A percentile compares a stretch with the other conserved stretches of the same genome.
These are phyloP conservation scores for Phaffomyces antillensis DNA, from an alignment of 805 yeast genomes.

Conservation along the genomic window DNA sequence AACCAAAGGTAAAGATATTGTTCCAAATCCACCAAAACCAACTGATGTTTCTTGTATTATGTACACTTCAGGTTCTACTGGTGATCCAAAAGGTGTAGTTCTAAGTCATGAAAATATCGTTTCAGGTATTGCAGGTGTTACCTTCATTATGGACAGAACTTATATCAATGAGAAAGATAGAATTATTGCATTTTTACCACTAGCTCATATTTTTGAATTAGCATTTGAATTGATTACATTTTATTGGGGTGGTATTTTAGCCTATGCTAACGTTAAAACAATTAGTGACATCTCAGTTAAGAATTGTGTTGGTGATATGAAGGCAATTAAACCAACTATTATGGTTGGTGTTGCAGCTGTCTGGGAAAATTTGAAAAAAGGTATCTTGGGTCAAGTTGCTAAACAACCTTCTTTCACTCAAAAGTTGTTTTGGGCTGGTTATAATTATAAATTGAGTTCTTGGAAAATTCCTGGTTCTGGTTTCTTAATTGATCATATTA, in stretches of 20 bases:
- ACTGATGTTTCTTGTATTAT: constrained; percentile 55
- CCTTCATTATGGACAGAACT: constrained; percentile 49
- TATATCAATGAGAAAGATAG: constrained; percentile 54
- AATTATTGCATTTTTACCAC: constrained; percentile 82
- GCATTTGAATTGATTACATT: constrained; percentile 74
- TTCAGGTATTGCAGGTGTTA: constrained; percentile 83
- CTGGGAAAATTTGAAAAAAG: constrained; percentile 94
- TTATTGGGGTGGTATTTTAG: constrained; percentile 85
- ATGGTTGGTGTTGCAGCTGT: constrained; percentile 99
- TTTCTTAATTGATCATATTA: constrained; percentile 53
- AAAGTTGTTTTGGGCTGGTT: constrained; percentile 86
- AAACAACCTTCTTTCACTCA: constrained; percentile 60
- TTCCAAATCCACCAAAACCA: constrained; percentile 35
- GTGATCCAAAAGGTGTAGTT: constrained; percentile 74
- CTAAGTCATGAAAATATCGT: constrained; percentile 59
- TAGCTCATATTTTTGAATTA: constrained; percentile 94
- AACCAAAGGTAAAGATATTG: constrained; percentile 31
- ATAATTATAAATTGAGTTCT: constrained; percentile 56
- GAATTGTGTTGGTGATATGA: constrained; percentile 85
- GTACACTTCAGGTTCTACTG: constrained; percentile 74
- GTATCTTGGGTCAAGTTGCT: constrained; percentile 70
- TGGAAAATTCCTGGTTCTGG: constrained; percentile 71
- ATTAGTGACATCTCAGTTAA: constrained; percentile 73
- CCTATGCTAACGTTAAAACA: constrained; percentile 92
- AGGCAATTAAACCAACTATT: constrained; percentile 79